Base-by-base conservation (phyloP, 768 basidiomycete species). In the Dioszegia crocea region DNA sequence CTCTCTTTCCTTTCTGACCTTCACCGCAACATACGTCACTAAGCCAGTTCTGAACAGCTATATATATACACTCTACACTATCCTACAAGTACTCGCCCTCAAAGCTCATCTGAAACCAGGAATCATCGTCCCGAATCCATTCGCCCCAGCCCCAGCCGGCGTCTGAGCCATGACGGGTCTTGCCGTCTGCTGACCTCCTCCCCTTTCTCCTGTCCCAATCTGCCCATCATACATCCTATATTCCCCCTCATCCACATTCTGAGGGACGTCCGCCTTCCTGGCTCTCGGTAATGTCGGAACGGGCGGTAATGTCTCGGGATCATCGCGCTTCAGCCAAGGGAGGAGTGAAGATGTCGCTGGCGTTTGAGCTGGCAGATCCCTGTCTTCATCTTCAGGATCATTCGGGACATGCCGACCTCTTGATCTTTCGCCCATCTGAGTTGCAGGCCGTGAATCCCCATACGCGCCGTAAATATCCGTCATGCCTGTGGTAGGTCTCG, bases 401-500 rank as follows among this genome's bases (percentile, higher is more conserved):
- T 53, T 14, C 8, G 14, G 23, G 16, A 4, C 5, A 16, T 17
- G 3, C 8, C 19, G 8, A 29, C n/a, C n/a, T 19, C 19, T 9
- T 45, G 8, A 11, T 53, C 11, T 17, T 14, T 2, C n/a, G n/a
- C n/a, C n/a, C 10, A 53, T 23, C 40, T 53, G 51, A 24, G 51
- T 53, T 16, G 21, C 26, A 14, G 51, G 38, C 6, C 51, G 36
- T 4, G 38, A 40, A 12, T 39, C 14, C 6, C 14, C 51, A 26
- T 53, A 53, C 14, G 51, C 36, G 24, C 51, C 51, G 36, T 53
- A 53, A 6, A 53, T 53, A n/a, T 53, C 51, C 21, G 51, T 53
- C 16, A 38, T 36, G 24, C 38, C 19, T 3, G 51, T 53, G 24
- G 17, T 31, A 2, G 51, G 51, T 40, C 51, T 4, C 6, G 21